phyloP scores from a whole-genome alignment of 805 yeast genomes.

The Metahyphopichia silvanorum region DNA sequence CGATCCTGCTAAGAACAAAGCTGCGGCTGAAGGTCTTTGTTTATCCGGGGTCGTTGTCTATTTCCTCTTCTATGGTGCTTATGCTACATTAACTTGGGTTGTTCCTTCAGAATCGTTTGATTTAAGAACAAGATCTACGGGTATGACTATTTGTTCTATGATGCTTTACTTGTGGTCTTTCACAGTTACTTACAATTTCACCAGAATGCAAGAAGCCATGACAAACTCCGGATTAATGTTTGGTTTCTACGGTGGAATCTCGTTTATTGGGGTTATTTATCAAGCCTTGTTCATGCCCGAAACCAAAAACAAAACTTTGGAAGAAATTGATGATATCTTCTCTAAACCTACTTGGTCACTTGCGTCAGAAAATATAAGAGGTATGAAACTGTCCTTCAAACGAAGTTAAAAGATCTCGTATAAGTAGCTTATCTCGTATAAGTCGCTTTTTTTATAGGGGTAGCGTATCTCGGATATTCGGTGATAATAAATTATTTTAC shows the following conservation, averaged over 20 bases:
- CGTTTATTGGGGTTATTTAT: constrained; percentile 52
- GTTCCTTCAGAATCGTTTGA: constrained; percentile 64
- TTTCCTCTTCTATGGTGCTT: constrained; percentile 65
- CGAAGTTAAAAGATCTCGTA: too few relatives aligned
- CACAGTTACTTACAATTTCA: constrained; percentile 63
- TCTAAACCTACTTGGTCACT: constrained; percentile 41
- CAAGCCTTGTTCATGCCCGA: constrained; percentile 63
- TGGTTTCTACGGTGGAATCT: constrained; percentile 69
- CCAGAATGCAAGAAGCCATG: constrained; percentile 52
- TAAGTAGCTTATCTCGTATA: too few relatives aligned
- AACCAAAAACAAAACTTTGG: constrained; percentile 68
- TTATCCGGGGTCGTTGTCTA: constrained; percentile 61
- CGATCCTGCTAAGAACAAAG: constrained; percentile 30
- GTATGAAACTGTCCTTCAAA: too few relatives aligned
- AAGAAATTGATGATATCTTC: constrained; percentile 67
- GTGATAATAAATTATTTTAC: too few relatives aligned
- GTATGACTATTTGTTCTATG: constrained; percentile 60
- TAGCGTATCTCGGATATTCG: too few relatives aligned
- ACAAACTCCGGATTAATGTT: constrained; percentile 60
- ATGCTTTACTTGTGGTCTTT: constrained; percentile 60
- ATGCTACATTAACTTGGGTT: constrained; percentile 68
- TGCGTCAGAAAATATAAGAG: constrained; percentile 31
- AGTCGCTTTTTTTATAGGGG: too few relatives aligned
- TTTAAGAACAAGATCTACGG: constrained; percentile 55
- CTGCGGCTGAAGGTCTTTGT: constrained; percentile 57